A percentile compares a stretch with the other conserved stretches of the same genome.
These are phyloP conservation scores for Phytophthora foliorum DNA, from an alignment of 352 stramenopile genomes.

Conservation along the genomic window DNA sequence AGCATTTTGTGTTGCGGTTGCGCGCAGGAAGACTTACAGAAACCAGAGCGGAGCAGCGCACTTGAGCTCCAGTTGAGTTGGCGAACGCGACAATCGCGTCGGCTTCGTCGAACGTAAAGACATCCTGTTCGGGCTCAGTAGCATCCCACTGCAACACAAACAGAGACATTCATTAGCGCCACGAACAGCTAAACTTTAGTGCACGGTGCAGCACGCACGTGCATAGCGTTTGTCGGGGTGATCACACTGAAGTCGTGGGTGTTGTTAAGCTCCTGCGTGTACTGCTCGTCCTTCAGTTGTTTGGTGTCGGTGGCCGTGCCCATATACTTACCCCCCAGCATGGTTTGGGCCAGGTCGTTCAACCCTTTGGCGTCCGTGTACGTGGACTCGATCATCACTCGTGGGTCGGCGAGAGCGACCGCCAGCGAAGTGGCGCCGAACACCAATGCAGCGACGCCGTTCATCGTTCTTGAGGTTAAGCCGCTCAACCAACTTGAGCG, in stretches of 20 bases:
- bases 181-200: not conserved
- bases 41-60: slow-evolving; percentile 27
- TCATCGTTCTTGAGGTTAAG: not conserved
- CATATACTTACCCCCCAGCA: slow-evolving; percentile 45
- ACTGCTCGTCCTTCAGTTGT: slow-evolving; percentile 21
- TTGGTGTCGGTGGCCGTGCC: slow-evolving; percentile 30
- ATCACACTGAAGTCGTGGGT: slow-evolving; percentile 28
- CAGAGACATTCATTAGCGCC: not conserved
- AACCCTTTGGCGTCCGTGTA: slow-evolving; percentile 38
- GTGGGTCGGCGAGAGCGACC: slow-evolving; percentile 21
- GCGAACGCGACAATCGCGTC: slow-evolving; percentile 26
- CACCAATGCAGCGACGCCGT: not conserved
- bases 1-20: too few relatives aligned
- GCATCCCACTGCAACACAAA: slow-evolving; percentile 17
- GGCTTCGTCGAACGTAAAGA: slow-evolving; percentile 22
- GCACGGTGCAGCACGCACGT: slow-evolving; percentile 8
- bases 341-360: slow-evolving; percentile 39
- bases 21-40: slow-evolving; percentile 20
- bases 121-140: slow-evolving; percentile 20
- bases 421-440: slow-evolving; percentile 18
- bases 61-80: slow-evolving; percentile 18
- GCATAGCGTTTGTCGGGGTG: slow-evolving; percentile 35
- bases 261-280: slow-evolving; percentile 23
- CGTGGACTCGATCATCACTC: slow-evolving; percentile 42
- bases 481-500: too few relatives aligned